A percentile compares a stretch with the other conserved stretches of the same genome.
These are phyloP conservation scores for Metschnikowia vanudenii DNA, from an alignment of 805 yeast species.

Conservation along the genomic window DNA sequence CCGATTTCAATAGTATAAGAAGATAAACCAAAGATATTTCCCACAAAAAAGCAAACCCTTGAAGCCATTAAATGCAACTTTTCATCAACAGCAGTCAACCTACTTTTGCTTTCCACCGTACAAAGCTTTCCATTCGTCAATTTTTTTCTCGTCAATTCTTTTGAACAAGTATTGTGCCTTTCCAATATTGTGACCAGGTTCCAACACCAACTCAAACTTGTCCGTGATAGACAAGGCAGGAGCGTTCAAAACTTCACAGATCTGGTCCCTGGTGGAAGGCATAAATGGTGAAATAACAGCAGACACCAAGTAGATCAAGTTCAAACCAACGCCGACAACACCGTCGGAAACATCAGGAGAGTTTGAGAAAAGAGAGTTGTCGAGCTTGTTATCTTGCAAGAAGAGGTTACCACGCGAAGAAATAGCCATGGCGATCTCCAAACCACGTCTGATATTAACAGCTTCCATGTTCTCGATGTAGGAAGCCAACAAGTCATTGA, in stretches of 20 bases:
- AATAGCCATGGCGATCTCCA: slow-evolving; percentile 87
- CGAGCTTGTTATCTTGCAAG: slow-evolving; percentile 93
- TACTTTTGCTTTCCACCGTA: slow-evolving; percentile 73
- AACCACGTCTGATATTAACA: slow-evolving; percentile 80
- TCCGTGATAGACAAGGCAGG: slow-evolving; percentile 80
- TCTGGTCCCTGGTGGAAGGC: slow-evolving; percentile 76
- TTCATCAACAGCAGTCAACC: too few species aligned
- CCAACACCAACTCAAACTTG: slow-evolving; percentile 63
- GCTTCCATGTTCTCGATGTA: slow-evolving; percentile 76
- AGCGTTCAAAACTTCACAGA: slow-evolving; percentile 76
- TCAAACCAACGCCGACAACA: slow-evolving; percentile 87
- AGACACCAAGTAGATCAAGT: slow-evolving; percentile 81
- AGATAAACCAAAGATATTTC: background rate
- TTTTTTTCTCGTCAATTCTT: slow-evolving; percentile 86
- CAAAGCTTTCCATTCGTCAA: slow-evolving; percentile 80
- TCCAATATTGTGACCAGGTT: slow-evolving; percentile 82
- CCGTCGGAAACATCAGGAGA: slow-evolving; percentile 83
- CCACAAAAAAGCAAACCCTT: background rate
- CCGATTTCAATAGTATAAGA: too few species aligned
- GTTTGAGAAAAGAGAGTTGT: slow-evolving; percentile 76
- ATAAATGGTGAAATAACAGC: slow-evolving; percentile 83
- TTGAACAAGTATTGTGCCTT: slow-evolving; percentile 88
- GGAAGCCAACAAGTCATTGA: slow-evolving; percentile 56
- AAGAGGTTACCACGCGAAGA: slow-evolving; percentile 93
- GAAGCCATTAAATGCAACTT: too few species aligned